Evolutionary conservation across 1,284 basidiomycete genomes (phyloP), one percentile per base, ranked within the genome.

Genomic region (Cystobasidiaceae sp.): DNA sequence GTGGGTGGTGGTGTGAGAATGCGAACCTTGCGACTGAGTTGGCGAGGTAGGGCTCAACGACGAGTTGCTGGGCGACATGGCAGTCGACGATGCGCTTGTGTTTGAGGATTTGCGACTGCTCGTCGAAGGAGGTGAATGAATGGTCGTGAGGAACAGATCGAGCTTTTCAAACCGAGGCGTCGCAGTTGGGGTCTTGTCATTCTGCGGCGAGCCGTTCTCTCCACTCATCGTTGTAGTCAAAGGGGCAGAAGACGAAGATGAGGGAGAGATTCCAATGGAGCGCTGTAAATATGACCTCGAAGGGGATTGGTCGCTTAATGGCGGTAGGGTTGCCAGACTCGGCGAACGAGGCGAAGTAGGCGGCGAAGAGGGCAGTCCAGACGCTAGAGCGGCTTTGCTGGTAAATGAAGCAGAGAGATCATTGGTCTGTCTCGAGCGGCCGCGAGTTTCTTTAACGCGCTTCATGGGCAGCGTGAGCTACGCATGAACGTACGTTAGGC

Each of bases 391-490:
- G 33, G 43, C 37, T 6, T 28, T 19, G n/a, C 44, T 23, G 1
- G 44, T 34, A 13, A 48, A 49, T 17, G 44, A 46, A 39, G 56
- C 45, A 25, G 56, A 46, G 8, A 46, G 30, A 49, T 59, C 56
- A 23, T 21, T 37, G 15, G 25, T 49, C 21, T 5, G n/a, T 13
- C 56, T 19, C 45, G 45, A 59, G 43, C 56, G 43, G 17, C 56
- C 56, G 27, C 56, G 39, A 2, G 44, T 59, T 33, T 59, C 44
- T 37, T 59, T 59, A 7, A 49, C 45, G 17, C 56, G 23, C 37
- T 59, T 59, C 56, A 59, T 59, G 9, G 56, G 56, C 45, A 59
- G 27, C 25, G 43, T 46, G 44, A 59, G 56, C 56, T n/a, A n/a
- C n/a, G n/a, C n/a, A n/a, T 9, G 21, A 23, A 48, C 45, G 21